These are phyloP conservation scores for Amylocarpus encephaloides DNA, from an alignment of 2,329 filamentous ascomycete species.

Conservation along the genomic window DNA sequence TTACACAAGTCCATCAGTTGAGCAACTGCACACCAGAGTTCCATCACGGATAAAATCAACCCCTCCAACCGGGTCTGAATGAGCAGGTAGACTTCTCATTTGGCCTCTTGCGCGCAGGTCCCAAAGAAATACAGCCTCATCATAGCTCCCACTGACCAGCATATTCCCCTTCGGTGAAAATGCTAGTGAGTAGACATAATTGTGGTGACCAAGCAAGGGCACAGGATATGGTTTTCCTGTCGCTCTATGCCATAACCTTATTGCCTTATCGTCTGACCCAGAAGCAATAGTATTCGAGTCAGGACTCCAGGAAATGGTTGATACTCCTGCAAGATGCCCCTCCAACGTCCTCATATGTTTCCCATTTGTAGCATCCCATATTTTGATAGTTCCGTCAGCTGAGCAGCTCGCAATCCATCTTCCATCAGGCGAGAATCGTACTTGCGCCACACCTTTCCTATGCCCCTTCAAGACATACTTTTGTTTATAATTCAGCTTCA, in stretches of 20 bases:
- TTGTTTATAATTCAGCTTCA: constrained; percentile 39
- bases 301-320: constrained; percentile 88
- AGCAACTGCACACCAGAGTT: constrained; percentile 85
- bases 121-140: constrained; percentile 96
- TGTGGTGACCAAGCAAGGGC: constrained; percentile 80
- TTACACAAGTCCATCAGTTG: constrained; percentile 81
- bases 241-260: constrained; percentile 80
- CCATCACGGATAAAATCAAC: constrained; percentile 93
- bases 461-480: constrained; percentile 72
- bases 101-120: constrained; percentile 81
- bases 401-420: constrained; percentile 85
- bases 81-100: constrained; percentile 87
- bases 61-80: constrained; percentile 88
- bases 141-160: constrained; percentile 88
- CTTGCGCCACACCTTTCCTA: constrained; percentile 70
- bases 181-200: constrained; percentile 88
- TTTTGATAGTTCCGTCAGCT: constrained; percentile 82
- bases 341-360: constrained; percentile 81
- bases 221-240: constrained; percentile 48
- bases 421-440: constrained; percentile 87
- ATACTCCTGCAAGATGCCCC: constrained; percentile 88
- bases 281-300: constrained; percentile 83
- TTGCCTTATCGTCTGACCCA: constrained; percentile 93
- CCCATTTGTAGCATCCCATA: constrained; percentile 79
- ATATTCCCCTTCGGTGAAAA: constrained; percentile 99